Evolutionary conservation across 2,329 filamentous ascomycete species (phyloP).

Genomic region (Saccharata proteae): DNA sequence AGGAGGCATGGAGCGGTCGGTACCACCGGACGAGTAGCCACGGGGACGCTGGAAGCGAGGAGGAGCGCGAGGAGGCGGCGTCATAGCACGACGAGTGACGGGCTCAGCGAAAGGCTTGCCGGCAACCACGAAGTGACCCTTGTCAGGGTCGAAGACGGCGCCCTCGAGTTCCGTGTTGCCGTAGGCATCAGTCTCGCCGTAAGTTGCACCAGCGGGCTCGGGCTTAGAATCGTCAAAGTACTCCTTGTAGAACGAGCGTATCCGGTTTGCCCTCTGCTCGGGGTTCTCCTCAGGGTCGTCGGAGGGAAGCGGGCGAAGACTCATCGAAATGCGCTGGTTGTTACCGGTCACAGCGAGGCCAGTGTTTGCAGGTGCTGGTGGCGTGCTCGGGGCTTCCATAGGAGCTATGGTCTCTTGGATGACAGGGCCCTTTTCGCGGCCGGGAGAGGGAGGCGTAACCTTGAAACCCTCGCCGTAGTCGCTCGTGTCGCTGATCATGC

Average conservation of each 20-base stretch:
- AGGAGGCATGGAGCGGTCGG: constrained; percentile 21
- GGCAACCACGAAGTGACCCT: constrained; percentile 49
- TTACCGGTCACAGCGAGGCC: too few relatives aligned
- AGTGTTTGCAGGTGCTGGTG: too few relatives aligned
- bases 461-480: constrained; percentile 45
- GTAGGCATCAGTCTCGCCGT: constrained; percentile 63
- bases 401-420: constrained; percentile 4
- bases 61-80: constrained; percentile 65
- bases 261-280: constrained; percentile 87
- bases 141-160: constrained; percentile 42
- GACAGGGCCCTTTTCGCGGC: neutral
- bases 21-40: constrained; percentile 35
- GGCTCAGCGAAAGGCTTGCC: constrained; percentile 65
- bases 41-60: constrained; percentile 36
- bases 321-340: constrained; percentile 43
- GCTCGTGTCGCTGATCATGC: constrained; percentile 38
- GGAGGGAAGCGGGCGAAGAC: constrained; percentile 63
- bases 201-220: constrained; percentile 24
- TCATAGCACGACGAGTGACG: constrained; percentile 84
- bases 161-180: constrained; percentile 56
- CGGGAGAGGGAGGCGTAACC: constrained; percentile 29
- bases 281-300: constrained; percentile 82
- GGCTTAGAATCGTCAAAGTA: constrained; percentile 83
- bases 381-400: too few relatives aligned
- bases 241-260: constrained; percentile 98